These are phyloP conservation scores for Uncinocarpus reesii DNA, from an alignment of 2,329 filamentous ascomycete species.

Conservation along the genomic window DNA sequence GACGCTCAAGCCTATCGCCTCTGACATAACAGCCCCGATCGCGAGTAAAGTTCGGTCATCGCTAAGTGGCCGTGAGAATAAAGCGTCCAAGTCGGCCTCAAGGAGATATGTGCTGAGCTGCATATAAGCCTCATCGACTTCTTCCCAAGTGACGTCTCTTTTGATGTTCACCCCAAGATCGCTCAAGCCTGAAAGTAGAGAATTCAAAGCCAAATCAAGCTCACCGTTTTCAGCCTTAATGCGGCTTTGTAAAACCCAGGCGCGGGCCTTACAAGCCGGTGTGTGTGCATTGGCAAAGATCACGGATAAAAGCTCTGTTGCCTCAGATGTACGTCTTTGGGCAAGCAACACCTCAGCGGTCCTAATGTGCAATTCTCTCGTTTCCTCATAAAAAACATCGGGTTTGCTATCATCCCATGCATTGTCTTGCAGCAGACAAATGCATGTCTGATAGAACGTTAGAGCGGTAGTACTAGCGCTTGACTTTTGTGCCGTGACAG, in stretches of 20 bases:
- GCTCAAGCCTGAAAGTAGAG: constrained; percentile 59
- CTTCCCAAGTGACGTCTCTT: constrained; percentile 57
- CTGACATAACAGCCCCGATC: constrained; percentile 46
- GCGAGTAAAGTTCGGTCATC: constrained; percentile 36
- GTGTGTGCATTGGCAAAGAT: constrained; percentile 62
- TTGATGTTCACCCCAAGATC: constrained; percentile 59
- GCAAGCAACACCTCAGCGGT: constrained; percentile 76
- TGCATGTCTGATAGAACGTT: constrained; percentile 67
- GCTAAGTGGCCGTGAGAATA: constrained; percentile 33
- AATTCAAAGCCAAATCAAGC: constrained; percentile 55
- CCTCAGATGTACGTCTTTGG: constrained; percentile 59
- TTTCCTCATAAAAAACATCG: constrained; percentile 80
- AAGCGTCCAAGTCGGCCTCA: constrained; percentile 42
- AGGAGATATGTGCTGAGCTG: constrained; percentile 51
- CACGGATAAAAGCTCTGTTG: constrained; percentile 56
- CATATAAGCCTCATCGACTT: constrained; percentile 67
- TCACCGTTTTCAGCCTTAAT: constrained; percentile 68
- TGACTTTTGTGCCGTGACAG: constrained; percentile 66
- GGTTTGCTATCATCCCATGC: constrained; percentile 61
- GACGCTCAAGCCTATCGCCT: constrained; percentile 49
- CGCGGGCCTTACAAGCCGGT: constrained; percentile 68
- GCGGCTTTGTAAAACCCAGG: constrained; percentile 72
- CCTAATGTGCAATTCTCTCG: constrained; percentile 64
- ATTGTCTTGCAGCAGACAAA: constrained; percentile 66
- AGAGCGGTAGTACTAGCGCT: constrained; percentile 73